Base-by-base conservation (phyloP, 2,329 filamentous ascomycete genomes). In the Alternaria gaisen region DNA sequence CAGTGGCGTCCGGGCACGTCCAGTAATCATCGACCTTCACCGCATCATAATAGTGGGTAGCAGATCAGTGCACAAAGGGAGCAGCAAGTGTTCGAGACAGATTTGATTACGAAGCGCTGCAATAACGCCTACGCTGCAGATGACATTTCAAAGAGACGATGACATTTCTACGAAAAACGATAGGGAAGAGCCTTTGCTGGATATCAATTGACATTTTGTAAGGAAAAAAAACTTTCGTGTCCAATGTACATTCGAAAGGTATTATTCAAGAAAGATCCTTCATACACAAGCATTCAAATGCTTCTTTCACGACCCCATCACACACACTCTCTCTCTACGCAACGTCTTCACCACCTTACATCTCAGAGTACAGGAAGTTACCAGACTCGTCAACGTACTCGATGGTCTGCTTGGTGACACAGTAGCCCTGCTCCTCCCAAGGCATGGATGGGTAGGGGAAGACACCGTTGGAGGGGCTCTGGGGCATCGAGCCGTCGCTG, bases 321-420 rank as follows among this genome's bases (percentile, higher is more conserved):
- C 34, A 30, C 28, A 5, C 28, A 12, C 26, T 44, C 46, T 18
- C 38, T 22, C 8, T 16, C 30, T 43, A 30, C 9, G 30, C 34
- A 22, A 46, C 36, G 24, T 26, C 20, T 36, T 16, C 3, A 38
- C 34, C 46, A 47, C 18, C 22, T 58, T 59, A 66, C 68, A 65
- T 70, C 56, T 66, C 68, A 50, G 63, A 58, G 51, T 75, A 75
- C 61, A 77, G 57, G 61, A 72, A 73, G 42, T 76, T 73, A 43
- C 76, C 76, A 7, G 65, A 56, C 56, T 64, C 58, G 54, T 78
- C 73, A 4, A 78, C 75, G 50, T 78, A 78, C 65, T 74, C 65
- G 51, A 78, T 69, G 18, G 69, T 74, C 65, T 75, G 71, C 62
- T 72, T 60, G 41, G 51, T 71, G 11, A 68, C 63, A 46, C 76